phyloP scores from a whole-genome alignment of 257 asterid species.

The Thymus mandschuricus region DNA sequence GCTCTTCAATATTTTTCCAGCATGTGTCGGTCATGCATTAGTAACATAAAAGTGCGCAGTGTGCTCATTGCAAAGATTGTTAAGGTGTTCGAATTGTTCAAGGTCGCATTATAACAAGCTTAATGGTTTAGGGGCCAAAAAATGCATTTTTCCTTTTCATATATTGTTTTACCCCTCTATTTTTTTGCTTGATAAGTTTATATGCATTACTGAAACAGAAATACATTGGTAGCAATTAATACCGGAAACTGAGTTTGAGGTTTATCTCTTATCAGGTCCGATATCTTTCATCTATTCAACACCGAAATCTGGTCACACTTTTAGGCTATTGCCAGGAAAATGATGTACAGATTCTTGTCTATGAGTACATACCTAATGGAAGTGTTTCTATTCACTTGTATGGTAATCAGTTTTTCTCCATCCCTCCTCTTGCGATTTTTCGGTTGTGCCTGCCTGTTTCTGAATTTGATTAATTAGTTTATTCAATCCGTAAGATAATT shows the following conservation, averaged over 20 bases:
- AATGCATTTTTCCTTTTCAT: not conserved
- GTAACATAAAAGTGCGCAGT: not conserved
- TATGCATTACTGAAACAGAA: conserved; percentile 18
- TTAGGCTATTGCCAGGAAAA: conserved; percentile 93
- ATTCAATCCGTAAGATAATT: not conserved
- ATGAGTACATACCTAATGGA: conserved; percentile 91
- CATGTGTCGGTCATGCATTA: not conserved
- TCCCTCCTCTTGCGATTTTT: conserved; percentile 16
- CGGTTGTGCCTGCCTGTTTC: conserved; percentile 6
- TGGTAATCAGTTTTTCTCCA: conserved; percentile 52
- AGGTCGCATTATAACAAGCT: not conserved
- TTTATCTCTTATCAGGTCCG: conserved; percentile 71
- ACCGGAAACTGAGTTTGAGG: conserved; percentile 34
- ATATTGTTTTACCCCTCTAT: not conserved
- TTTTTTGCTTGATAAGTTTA: conserved; percentile 5
- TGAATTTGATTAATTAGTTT: conserved; percentile 11
- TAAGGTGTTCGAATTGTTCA: not conserved
- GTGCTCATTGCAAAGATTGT: not conserved
- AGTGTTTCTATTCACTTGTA: conserved; percentile 88
- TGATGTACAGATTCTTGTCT: conserved; percentile 83
- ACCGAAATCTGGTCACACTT: conserved; percentile 81
- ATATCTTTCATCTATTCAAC: conserved; percentile 83
- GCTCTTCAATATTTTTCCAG: not conserved
- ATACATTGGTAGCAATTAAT: conserved; percentile 10
- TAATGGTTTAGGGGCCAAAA: not conserved